Base-by-base conservation (phyloP, 2,329 filamentous ascomycete species). In the Zarea fungicola region DNA sequence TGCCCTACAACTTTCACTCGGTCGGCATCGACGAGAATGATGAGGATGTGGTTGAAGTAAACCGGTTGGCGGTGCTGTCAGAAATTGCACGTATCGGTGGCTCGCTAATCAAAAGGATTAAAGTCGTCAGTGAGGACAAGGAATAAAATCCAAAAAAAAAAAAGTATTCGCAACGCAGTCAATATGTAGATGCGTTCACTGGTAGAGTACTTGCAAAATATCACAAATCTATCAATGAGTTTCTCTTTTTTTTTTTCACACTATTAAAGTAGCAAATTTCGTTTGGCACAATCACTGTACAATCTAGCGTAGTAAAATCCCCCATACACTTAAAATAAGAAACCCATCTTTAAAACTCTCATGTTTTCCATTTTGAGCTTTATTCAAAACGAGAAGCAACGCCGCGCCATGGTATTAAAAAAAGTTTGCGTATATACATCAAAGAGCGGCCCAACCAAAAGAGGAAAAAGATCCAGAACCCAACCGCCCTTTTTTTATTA, bases 61-160 rank as follows among this genome's bases (percentile, higher is more conserved):
- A 93, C 58, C 80, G 78, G 56, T 71, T 74, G 35, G 84, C 77
- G 0, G 80, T 93, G 5, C 59, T 91, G 43, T 72, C 81, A 26
- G 89, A 93, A 68, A 88, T 95, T 63, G 80, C 80, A 35, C 78
- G 82, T 53, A 71, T 85, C 34, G 82, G 82, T 8, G 82, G 80
- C 1, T 78, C 83, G 50, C 61, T 96, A 65, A 74, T 96, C 39
- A 76, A 80, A 56, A 79, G 66, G 59, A 81, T 92, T 49, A 83
- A 90, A 59, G 67, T 62, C 5, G 52, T 59, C 5, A 55, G 44
- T 13, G 34, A 29, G 13, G 35, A 32, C 9, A 28, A 40, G 3
- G 19, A 46, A 25, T 44, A 35, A 44, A 26, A 31, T 9, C 9
- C 31, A 29, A 14, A 18, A 23, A 26, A 6, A 16, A 28, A 28